Evolutionary conservation across 2,329 filamentous ascomycete genomes (phyloP).

Genomic region (Proliferodiscus dingleyae): DNA sequence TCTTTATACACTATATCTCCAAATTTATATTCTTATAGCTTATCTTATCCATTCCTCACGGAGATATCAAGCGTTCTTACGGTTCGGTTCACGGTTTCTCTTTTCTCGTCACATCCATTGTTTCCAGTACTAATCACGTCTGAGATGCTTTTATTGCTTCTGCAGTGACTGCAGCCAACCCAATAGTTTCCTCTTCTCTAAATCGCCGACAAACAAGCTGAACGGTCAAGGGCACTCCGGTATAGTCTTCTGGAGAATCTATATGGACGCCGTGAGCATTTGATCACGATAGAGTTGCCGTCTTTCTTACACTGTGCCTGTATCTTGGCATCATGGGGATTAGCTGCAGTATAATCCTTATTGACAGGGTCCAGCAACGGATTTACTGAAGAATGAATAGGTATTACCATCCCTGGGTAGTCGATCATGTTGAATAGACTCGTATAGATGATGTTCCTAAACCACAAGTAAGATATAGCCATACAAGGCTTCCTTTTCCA

Average conservation of each 20-base stretch:
- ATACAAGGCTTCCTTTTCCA: no score
- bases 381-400: constrained; percentile 33
- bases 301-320: constrained; percentile 8
- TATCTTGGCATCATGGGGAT: constrained; percentile 1
- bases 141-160: constrained; percentile 2
- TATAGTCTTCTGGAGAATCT: constrained; percentile 6
- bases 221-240: constrained; percentile 4
- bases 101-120: no score
- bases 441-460: constrained; percentile 42
- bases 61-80: no score
- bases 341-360: constrained; percentile 5
- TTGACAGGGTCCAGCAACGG: constrained; percentile 5
- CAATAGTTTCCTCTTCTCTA: constrained; percentile 8
- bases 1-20: no score
- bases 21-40: no score
- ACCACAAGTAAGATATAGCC: no score
- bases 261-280: neutral
- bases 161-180: constrained; percentile 2
- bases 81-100: no score
- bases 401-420: constrained; percentile 51
- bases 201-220: constrained; percentile 9
- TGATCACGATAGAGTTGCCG: no score
- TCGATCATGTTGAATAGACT: constrained; percentile 57
- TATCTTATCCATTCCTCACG: no score
- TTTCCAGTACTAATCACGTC: no score